Evolutionary conservation across 169 alveolate species (phyloP).

Genomic region (Miamiensis avidus): DNA sequence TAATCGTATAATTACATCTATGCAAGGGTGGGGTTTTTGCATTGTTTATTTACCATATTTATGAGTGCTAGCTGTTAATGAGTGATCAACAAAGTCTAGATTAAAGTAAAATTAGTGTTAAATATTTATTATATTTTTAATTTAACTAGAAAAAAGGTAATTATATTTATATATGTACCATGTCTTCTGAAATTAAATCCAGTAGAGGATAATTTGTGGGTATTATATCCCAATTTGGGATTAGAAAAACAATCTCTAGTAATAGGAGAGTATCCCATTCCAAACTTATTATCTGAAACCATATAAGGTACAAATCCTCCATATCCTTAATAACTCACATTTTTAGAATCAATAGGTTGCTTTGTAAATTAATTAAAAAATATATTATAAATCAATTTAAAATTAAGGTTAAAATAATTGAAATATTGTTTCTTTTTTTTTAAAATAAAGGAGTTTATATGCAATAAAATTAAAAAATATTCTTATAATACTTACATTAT

Average conservation of each 20-base stretch:
- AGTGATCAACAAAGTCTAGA: slow-evolving; percentile 14
- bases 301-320: slow-evolving; percentile 13
- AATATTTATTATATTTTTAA: too few relatives aligned
- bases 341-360: slow-evolving; percentile 19
- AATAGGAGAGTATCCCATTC: not conserved
- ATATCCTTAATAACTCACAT: slow-evolving; percentile 4
- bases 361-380: too few relatives aligned
- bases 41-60: slow-evolving; percentile 14
- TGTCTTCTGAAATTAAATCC: slow-evolving; percentile 24
- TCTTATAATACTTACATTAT: too few relatives aligned
- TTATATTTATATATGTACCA: slow-evolving; percentile 8
- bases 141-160: not conserved
- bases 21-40: slow-evolving; percentile 7
- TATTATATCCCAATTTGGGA: slow-evolving; percentile 8
- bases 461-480: too few relatives aligned
- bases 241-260: slow-evolving; percentile 10
- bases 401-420: too few relatives aligned
- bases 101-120: not conserved
- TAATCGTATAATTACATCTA: not conserved
- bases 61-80: slow-evolving; percentile 20
- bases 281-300: slow-evolving; percentile 6
- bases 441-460: too few relatives aligned
- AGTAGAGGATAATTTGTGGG: slow-evolving; percentile 16
- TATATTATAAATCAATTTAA: too few relatives aligned
- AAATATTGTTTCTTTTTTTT: too few relatives aligned